Evolutionary conservation across 2,329 filamentous ascomycete species (phyloP), one percentile per base, ranked within the genome.

Genomic region (Thelonectria discophora): DNA sequence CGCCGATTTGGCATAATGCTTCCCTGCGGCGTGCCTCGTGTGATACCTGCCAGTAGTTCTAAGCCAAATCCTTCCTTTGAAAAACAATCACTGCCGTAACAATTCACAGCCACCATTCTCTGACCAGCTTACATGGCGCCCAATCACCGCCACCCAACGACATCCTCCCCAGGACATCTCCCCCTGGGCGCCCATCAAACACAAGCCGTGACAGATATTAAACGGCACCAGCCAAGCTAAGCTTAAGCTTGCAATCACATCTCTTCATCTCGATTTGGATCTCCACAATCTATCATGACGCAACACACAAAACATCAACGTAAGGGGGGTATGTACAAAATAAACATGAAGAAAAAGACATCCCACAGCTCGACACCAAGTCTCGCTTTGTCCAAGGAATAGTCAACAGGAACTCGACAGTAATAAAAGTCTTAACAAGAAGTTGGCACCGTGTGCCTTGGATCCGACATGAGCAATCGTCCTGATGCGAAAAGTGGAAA

Each of bases 221-320:
- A 13, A 18, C 18, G 12, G 17, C 42, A 24, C 30, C 37, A 42
- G 11, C 20, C 13, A 30, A 42, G 13, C 17, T 4, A 47, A 21
- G 20, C 5, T 42, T 11, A n/a, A 18, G 3, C 43, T 46, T 20
- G 17, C 11, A 46, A 46, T 30, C 45, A 27, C 55, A 51, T 24
- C 12, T 52, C 18, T 42, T 47, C 32, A 47, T 58, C n/a, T 57
- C 66, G 57, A 62, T 62, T 52, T 53, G 49, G 42, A 57, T 65
- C 56, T 62, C 65, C 55, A 15, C 34, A 55, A 58, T 70, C 68
- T 68, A 71, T 69, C 56, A 66, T 62, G 62, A 62, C 52, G 53
- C 58, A 62, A 46, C 43, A 58, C 61, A 49, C 27, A 30, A 30
- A 62, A 40, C 52, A 57, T 62, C 34, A 53, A 51, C 47, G 52